Conservation (phyloP, 805 yeast species). For the Kluyveromyces dobzhanskii region DNA sequence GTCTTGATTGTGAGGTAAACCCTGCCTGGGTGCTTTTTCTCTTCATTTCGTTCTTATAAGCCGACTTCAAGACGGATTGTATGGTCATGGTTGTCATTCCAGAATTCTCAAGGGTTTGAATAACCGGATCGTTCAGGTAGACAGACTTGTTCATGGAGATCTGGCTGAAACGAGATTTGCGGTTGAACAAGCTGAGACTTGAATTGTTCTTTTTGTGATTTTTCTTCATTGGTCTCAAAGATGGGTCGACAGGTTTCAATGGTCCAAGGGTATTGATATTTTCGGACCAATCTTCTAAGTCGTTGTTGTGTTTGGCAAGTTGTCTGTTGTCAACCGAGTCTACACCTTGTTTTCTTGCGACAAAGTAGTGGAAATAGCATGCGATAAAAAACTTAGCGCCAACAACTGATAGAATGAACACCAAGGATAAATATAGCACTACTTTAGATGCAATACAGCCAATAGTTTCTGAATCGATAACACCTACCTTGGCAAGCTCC, state of each 20-base stretch:
- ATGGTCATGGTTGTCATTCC: slow-evolving; percentile 53
- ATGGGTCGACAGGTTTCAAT: slow-evolving; percentile 41
- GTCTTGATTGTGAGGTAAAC: not conserved
- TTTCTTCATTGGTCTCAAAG: slow-evolving; percentile 39
- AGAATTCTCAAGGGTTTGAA: slow-evolving; percentile 13
- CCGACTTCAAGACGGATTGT: slow-evolving; percentile 28
- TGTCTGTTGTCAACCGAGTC: slow-evolving; percentile 47
- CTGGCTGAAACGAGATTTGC: slow-evolving; percentile 4
- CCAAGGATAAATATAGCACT: slow-evolving; percentile 72
- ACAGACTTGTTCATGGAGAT: not conserved
- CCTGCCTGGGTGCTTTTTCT: not conserved
- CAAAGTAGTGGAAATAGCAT: slow-evolving; percentile 78
- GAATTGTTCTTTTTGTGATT: not conserved
- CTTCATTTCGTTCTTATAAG: not conserved
- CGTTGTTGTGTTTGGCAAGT: slow-evolving; percentile 54
- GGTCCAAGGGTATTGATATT: slow-evolving; percentile 46
- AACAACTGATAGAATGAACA: slow-evolving; percentile 78
- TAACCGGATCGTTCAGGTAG: not conserved
- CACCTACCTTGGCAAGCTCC: slow-evolving; percentile 84
- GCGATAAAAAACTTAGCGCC: slow-evolving; percentile 74
- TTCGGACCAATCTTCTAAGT: slow-evolving; percentile 82
- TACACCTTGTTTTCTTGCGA: slow-evolving; percentile 78
- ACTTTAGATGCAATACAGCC: slow-evolving; percentile 91
- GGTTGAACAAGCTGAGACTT: slow-evolving; percentile 6
- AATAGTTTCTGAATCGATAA: slow-evolving; percentile 77